These are phyloP conservation scores for Aspergillus coremiiformis DNA, from an alignment of 495 filamentous ascomycete genomes.

Conservation along the genomic window DNA sequence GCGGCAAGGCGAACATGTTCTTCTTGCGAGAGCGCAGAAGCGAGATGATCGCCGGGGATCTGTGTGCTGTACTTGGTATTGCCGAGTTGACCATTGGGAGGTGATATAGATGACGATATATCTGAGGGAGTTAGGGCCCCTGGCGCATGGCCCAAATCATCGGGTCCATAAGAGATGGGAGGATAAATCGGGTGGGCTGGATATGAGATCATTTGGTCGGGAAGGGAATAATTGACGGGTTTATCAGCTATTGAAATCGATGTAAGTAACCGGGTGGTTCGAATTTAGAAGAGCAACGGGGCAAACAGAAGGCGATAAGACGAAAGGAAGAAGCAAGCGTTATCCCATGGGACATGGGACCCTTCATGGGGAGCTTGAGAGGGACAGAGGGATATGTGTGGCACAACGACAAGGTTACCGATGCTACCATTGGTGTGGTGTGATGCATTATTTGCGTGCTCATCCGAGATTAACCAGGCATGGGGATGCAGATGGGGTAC, in stretches of 20 bases:
- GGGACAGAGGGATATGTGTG: slow-evolving; percentile 6
- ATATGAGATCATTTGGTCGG: slow-evolving; percentile 42
- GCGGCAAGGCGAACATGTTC: slow-evolving; percentile 63
- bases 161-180: slow-evolving; percentile 37
- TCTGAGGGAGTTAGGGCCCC: slow-evolving; percentile 40
- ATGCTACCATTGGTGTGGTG: slow-evolving; percentile 32
- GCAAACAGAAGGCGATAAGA: slow-evolving; percentile 1
- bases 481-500: slow-evolving; percentile 2
- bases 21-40: slow-evolving; percentile 33
- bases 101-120: slow-evolving; percentile 42
- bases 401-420: slow-evolving; percentile 17
- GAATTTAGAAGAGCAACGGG: neutral
- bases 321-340: neutral
- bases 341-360: slow-evolving; percentile 1
- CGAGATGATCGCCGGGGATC: slow-evolving; percentile 38
- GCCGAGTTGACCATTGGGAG: slow-evolving; percentile 40
- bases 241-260: slow-evolving; percentile 30
- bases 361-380: slow-evolving; percentile 7
- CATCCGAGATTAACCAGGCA: slow-evolving; percentile 15
- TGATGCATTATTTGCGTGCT: slow-evolving; percentile 48
- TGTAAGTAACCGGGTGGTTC: slow-evolving; percentile 21
- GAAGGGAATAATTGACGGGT: slow-evolving; percentile 36
- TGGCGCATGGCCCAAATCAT: slow-evolving; percentile 35
- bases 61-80: slow-evolving; percentile 43
- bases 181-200: slow-evolving; percentile 40